Base-by-base conservation (phyloP, 495 filamentous ascomycete species). In the Aspergillus conjunctus region DNA sequence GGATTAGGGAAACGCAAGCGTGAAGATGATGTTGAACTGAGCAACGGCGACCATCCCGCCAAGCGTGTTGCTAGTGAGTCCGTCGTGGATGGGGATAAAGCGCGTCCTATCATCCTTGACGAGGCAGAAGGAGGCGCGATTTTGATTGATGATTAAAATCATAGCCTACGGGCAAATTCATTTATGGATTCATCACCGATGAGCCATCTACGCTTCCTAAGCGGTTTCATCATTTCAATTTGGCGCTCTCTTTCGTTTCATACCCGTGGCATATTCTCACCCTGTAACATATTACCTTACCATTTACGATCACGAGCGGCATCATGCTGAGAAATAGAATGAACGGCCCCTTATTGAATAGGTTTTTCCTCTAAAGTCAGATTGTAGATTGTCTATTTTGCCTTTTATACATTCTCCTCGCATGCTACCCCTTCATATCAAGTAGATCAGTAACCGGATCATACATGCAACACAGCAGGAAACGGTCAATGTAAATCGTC, bases 111-210 rank as follows among this genome's bases (percentile, higher is more conserved):
- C 18, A 66, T 85, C 18, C 50, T 82, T 12, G 84, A 91, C 55
- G 88, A 88, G 59, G 64, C 73, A 9, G 78, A 75, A 2, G 83
- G 82, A 37, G 89, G 88, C 20, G 85, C 87, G 9, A 93, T 95
- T 62, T 66, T 91, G 55, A 92, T 95, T 22, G 88, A 92, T 70
- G 81, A 87, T 51, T 84, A 46, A 64, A 66, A 22, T 48, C 0
- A 41, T 11, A 41, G 17, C 56, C 60, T 51, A 46, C 34, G 9
- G 49, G 6, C 10, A 5, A 21, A 48, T 10, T 11, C n/a, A n/a
- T 46, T 20, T 22, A 7, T n/a, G 3, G 2, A 41, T 11, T 9
- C 12, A 41, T n/a, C 37, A 7, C 12, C 15, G 11, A 41, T 41
- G 0, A 41, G 7, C 12, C 15, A n/a, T 41, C 9, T 14, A 14